A percentile compares a stretch with the other conserved stretches of the same genome.
Conservation (phyloP, 2,329 filamentous ascomycete species). For the Diaporthe sp. region DNA sequence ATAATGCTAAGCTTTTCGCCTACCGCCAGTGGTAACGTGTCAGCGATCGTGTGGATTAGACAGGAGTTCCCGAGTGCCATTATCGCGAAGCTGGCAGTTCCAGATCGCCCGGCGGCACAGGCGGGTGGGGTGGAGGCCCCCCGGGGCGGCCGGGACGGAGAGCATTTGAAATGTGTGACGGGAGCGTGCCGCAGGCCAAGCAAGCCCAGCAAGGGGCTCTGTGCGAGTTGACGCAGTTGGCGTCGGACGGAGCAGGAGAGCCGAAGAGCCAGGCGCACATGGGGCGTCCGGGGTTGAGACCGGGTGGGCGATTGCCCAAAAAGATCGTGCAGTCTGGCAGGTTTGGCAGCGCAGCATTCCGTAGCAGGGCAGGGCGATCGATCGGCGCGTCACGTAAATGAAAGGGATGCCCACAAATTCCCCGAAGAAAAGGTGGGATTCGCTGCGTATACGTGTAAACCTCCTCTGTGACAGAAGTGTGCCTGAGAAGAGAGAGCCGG, state of each 20-base stretch:
- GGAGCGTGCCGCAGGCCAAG: constrained; percentile 22
- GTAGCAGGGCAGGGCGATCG: constrained; percentile 3
- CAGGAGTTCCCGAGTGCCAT: not conserved
- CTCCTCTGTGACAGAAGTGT: not conserved
- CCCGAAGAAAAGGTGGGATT: constrained; percentile 4
- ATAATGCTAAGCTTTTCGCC: not conserved
- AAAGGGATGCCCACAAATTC: constrained; percentile 30
- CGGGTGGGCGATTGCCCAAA: not conserved
- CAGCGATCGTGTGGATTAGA: not conserved
- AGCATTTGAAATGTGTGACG: constrained; percentile 7
- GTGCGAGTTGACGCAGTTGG: constrained; percentile 27
- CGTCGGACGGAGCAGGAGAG: constrained; percentile 25
- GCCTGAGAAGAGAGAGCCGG: not conserved
- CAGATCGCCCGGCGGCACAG: constrained; percentile 16
- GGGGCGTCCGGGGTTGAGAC: not conserved
- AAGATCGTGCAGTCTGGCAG: constrained; percentile 4
- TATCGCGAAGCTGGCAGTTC: not conserved
- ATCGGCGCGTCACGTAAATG: constrained; percentile 30
- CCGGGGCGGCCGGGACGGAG: constrained; percentile 7
- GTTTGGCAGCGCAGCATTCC: constrained; percentile 2
- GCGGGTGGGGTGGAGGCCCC: constrained; percentile 20
- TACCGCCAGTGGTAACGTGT: not conserved
- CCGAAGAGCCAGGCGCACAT: constrained; percentile 17
- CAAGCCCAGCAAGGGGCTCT: not conserved
- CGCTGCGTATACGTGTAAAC: constrained; percentile 16